These are phyloP conservation scores for Blastocystis sp. DNA, from an alignment of 352 stramenopile species.

Conservation along the genomic window DNA sequence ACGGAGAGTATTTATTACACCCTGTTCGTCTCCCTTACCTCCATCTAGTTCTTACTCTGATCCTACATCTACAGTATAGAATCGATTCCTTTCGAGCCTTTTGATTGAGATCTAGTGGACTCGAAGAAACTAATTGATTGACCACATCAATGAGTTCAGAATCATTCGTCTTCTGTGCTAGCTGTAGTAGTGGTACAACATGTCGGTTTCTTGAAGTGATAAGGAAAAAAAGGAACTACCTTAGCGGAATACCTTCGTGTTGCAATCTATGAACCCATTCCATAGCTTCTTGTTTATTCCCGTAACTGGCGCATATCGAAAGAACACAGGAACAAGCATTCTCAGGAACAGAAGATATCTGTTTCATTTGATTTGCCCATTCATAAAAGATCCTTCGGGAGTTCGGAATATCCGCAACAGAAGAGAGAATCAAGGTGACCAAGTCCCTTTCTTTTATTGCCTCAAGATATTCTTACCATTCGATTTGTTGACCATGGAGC, in stretches of 20 bases:
- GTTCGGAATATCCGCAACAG: neutral
- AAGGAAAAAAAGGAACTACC: neutral
- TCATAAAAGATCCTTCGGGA: neutral
- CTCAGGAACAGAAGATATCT: neutral
- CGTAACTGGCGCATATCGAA: neutral
- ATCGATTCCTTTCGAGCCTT: neutral
- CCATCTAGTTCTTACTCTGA: neutral
- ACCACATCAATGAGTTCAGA: neutral
- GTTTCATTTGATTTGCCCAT: neutral
- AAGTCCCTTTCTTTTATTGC: constrained; percentile 20
- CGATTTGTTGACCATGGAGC: neutral
- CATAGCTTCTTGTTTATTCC: neutral
- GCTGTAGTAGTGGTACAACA: neutral
- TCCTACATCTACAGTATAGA: neutral
- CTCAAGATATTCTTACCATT: neutral
- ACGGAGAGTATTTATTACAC: neutral
- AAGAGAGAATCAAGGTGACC: neutral
- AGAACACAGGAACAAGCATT: constrained; percentile 7
- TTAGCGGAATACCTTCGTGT: neutral
- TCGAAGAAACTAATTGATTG: neutral
- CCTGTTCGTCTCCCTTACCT: neutral
- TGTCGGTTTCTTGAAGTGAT: constrained; percentile 15
- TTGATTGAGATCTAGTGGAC: neutral
- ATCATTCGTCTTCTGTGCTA: neutral
- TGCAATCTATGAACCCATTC: neutral